Base-by-base conservation (phyloP, 257 asterid genomes). In the Scutellaria barbata region DNA sequence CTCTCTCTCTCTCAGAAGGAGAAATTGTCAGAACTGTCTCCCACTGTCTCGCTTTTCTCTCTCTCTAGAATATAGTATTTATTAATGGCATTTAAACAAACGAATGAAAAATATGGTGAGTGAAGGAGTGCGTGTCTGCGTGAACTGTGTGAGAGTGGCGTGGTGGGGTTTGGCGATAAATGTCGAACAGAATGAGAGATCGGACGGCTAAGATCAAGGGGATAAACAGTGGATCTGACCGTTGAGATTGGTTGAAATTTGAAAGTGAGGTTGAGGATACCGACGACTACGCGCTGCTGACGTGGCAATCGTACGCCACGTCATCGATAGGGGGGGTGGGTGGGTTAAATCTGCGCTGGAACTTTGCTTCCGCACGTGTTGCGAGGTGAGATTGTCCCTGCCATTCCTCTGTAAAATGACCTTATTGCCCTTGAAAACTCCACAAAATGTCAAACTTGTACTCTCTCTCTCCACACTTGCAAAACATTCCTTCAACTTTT, bases 181-280 rank as follows among this genome's bases (percentile, higher is more conserved):
- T 51, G 18, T 13, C 55, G 55, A 50, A 18, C 55, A 6, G 9
- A 50, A 50, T 14, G 55, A 14, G 45, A 67, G 61, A 71, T 77
- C 79, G 43, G 69, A 87, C 86, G 89, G 92, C 41, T 39, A 46
- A 10, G 84, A 77, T 74, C 45, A 54, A 71, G 53, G 78, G 75
- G 57, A 17, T 69, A 14, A 74, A 77, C 85, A 81, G 87, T 69
- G 40, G 47, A 85, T 81, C 85, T 33, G 85, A 83, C 95, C 90
- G 92, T 89, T 89, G 87, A 50, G 68, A 79, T 69, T 53, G 68
- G 83, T 39, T 77, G 81, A 71, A 85, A 78, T 87, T 89, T 83
- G 83, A 86, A 88, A 78, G 65, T 56, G 63, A 55, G 62, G 62
- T 76, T 66, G 63, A 37, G 77, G 67, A 58, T 22, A 68, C n/a